Evolutionary conservation across 169 alveolate species (phyloP), one percentile per base, ranked within the genome.

Genomic region (Plasmodium coatneyi): DNA sequence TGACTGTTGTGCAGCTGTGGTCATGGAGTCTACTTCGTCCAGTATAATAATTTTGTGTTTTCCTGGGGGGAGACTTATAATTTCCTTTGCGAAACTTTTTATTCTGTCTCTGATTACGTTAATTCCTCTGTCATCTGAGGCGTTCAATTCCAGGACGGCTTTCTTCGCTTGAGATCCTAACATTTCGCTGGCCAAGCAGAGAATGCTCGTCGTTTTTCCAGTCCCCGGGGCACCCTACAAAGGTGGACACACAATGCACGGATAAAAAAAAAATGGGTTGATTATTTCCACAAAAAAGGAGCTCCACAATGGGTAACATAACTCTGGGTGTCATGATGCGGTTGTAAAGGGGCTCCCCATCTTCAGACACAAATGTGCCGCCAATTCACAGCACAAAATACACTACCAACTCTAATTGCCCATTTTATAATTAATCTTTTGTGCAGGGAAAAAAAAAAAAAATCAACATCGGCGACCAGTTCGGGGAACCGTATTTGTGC

Each of bases 11-110:
- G 99, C 99, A 0, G 99, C 98, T 84, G 99, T 99, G 22, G 99
- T 99, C 99, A 99, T 98, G 54, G 99, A 97, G 93, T 99, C 99
- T 25, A 99, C 99, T 96, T 99, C 99, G 96, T 99, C 99, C 83
- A 99, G 97, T 46, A 99, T 99, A 52, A 99, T 98, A 46, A 99
- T 98, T 96, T 99, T 99, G 92, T 98, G 99, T 90, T 97, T 89
- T 52, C 99, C 99, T 25, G 97, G 96, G 0, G 99, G 99, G 25
- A 99, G 96, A 79, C 96, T 97, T 52, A 98, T 98, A 80, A 98
- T 96, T 96, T 99, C 98, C 95, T 98, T 97, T 30, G 99, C 99
- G 98, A 99, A 83, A 78, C 97, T 96, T 95, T 99, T 99, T 74
- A 99, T 99, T 95, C 97, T 98, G 82, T 99, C 99, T 71, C 99